Evolutionary conservation across 1,139 yeast species (phyloP).

Genomic region (Pichia inconspicua): DNA sequence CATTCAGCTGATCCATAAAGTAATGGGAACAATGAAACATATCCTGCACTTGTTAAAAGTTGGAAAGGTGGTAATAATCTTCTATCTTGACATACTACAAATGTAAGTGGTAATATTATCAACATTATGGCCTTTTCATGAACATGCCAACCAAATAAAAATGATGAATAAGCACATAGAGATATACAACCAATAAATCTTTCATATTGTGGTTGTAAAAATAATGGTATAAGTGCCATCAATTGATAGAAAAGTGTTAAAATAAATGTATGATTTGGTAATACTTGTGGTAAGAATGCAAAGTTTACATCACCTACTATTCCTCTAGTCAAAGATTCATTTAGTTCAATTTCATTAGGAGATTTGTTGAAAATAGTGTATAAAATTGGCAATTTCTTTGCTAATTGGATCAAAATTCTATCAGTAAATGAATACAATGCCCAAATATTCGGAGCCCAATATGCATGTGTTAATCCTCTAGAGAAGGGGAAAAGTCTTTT

Average conservation of each 20-base stretch:
- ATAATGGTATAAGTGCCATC: constrained; percentile 67
- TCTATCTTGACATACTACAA: constrained; percentile 65
- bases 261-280: constrained; percentile 69
- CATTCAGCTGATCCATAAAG: constrained; percentile 77
- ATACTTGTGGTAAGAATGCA: constrained; percentile 68
- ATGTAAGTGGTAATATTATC: constrained; percentile 82
- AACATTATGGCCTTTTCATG: constrained; percentile 93
- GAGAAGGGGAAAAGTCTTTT: constrained; percentile 83
- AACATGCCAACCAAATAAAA: constrained; percentile 96
- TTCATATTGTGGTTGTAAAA: constrained; percentile 65
- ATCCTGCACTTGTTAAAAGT: constrained; percentile 69
- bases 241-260: constrained; percentile 77
- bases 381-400: constrained; percentile 18
- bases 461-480: constrained; percentile 93
- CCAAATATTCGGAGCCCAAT: constrained; percentile 99
- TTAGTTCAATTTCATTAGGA: background rate
- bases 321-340: constrained; percentile 56
- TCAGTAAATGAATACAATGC: constrained; percentile 87
- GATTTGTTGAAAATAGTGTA: constrained; percentile 10
- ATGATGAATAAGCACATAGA: constrained; percentile 85
- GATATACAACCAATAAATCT: constrained; percentile 80
- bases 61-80: constrained; percentile 63
- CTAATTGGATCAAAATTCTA: constrained; percentile 51
- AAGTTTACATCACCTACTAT: constrained; percentile 86
- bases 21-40: constrained; percentile 82